Conservation (phyloP, 345 rosid species). For the Angophora floribunda region DNA sequence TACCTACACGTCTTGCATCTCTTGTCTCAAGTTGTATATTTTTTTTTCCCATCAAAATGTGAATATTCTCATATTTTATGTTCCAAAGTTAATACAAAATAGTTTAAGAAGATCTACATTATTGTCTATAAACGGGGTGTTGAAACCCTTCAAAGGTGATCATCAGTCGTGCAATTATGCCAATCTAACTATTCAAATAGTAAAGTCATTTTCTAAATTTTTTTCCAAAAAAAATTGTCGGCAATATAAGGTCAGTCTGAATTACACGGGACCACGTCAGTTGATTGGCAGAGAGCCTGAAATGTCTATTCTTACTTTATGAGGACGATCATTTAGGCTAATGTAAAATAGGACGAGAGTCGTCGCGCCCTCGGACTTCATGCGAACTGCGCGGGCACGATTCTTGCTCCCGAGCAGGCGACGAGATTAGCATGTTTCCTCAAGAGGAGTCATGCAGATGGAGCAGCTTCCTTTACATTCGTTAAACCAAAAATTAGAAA, state of each 20-base stretch:
- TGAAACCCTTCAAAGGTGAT: not conserved
- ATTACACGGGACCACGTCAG: not conserved
- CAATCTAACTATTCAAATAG: not conserved
- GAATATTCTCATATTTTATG: no score
- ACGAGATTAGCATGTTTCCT: not conserved
- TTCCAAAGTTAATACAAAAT: no score
- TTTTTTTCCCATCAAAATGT: no score
- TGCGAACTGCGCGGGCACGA: not conserved
- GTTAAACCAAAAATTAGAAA: not conserved
- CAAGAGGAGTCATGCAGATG: not conserved
- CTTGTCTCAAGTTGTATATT: no score
- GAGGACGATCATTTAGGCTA: not conserved
- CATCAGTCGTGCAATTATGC: not conserved
- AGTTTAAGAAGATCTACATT: no score
- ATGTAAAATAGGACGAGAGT: not conserved
- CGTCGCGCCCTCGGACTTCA: not conserved
- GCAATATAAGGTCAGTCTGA: not conserved
- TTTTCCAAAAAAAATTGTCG: not conserved
- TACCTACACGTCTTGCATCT: no score
- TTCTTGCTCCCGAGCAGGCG: not conserved
- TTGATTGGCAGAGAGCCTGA: fast-evolving
- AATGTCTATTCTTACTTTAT: not conserved
- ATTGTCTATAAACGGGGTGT: not conserved
- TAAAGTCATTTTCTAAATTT: not conserved
- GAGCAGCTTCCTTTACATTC: not conserved